A percentile compares a stretch with the other conserved stretches of the same genome.
Conservation (phyloP, 106 monocot species). For the Apostasia ramifera region DNA sequence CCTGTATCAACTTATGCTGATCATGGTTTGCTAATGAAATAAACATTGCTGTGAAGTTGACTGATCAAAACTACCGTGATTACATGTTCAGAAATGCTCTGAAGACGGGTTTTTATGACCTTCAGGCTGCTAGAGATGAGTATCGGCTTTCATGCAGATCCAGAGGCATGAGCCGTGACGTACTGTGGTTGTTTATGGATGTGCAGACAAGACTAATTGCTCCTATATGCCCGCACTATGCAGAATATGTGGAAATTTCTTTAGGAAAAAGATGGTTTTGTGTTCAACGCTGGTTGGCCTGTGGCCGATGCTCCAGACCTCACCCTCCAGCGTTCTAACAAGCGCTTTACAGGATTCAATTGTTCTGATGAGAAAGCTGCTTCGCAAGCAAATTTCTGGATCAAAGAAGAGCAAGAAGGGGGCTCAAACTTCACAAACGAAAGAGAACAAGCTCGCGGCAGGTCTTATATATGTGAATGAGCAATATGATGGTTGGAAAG, state of each 20-base stretch:
- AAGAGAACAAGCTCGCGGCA: constrained; percentile 31
- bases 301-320: constrained; percentile 42
- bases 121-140: constrained; percentile 85
- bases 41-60: constrained; percentile 52
- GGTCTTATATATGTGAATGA: constrained; percentile 89
- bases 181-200: constrained; percentile 75
- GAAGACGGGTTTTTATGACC: constrained; percentile 84
- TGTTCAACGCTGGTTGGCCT: constrained; percentile 74
- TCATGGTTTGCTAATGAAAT: constrained; percentile 80
- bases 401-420: constrained; percentile 75
- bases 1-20: constrained; percentile 60
- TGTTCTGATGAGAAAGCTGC: constrained; percentile 64
- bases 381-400: constrained; percentile 68
- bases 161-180: constrained; percentile 64
- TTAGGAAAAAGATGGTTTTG: constrained; percentile 57
- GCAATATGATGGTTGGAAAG: constrained; percentile 86
- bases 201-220: constrained; percentile 71
- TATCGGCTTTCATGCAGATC: constrained; percentile 78
- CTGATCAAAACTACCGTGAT: constrained; percentile 46
- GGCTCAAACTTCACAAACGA: constrained; percentile 14
- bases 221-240: constrained; percentile 86
- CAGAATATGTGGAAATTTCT: constrained; percentile 72
- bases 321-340: constrained; percentile 65
- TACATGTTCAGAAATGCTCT: constrained; percentile 87
- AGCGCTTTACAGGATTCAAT: constrained; percentile 81